Conservation (phyloP, 2,329 filamentous ascomycete genomes). For the Decorospora gaudefroyi region DNA sequence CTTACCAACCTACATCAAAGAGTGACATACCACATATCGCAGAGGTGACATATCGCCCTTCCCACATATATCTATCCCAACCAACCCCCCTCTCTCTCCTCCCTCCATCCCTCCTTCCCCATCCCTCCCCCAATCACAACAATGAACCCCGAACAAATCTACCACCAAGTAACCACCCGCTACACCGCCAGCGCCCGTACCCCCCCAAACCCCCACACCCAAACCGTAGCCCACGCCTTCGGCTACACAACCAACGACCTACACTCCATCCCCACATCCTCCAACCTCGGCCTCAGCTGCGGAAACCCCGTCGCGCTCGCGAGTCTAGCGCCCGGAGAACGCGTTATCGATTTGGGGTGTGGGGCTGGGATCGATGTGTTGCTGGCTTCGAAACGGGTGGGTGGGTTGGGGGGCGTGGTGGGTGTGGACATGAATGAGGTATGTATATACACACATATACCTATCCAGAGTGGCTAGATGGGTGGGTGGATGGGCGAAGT, state of each 20-base stretch:
- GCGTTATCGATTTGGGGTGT: constrained; percentile 61
- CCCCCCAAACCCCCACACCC: constrained; percentile 3
- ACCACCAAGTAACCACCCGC: constrained; percentile 15
- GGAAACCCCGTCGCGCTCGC: constrained; percentile 59
- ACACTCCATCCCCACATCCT: constrained; percentile 50
- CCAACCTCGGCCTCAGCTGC: constrained; percentile 61
- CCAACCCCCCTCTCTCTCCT: not conserved
- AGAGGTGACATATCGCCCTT: not conserved
- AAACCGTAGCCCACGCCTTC: constrained; percentile 19
- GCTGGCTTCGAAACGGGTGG: constrained; percentile 58
- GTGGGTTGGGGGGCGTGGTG: constrained; percentile 55
- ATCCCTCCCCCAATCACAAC: not conserved
- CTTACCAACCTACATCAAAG: no score
- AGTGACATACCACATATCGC: no score
- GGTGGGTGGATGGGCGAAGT: no score
- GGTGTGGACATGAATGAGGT: constrained; percentile 66
- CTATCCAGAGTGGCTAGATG: no score
- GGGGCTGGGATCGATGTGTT: constrained; percentile 65
- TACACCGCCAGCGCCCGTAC: constrained; percentile 20
- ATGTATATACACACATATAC: not conserved
- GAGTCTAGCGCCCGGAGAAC: constrained; percentile 58
- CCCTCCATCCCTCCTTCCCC: no score
- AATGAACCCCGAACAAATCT: constrained; percentile 14
- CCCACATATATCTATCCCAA: not conserved
- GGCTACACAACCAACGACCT: constrained; percentile 53